Base-by-base conservation (phyloP, 805 yeast species). In the Zygosaccharomyces siamensis region DNA sequence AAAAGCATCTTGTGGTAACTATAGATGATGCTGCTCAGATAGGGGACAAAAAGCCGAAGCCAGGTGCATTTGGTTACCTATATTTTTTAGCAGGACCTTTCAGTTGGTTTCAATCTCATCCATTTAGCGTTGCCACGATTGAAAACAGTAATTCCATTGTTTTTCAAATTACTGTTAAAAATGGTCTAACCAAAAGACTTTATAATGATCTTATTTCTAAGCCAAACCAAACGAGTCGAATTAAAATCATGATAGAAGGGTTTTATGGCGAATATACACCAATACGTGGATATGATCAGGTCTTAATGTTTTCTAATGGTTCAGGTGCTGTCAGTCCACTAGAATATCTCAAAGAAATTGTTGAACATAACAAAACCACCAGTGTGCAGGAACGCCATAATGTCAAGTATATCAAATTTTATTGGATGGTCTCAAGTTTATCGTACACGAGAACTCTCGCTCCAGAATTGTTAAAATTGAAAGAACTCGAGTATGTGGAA, bases 381-480 rank as follows among this genome's bases (percentile, higher is more conserved):
- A 14, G 21, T 33, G 6, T 7, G 5, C 12, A 33, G 16, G 20
- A 14, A 8, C 37, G 5, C 7, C 37, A 33, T 14, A 33, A 8
- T 11, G 37, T 33, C 21, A 47, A 16, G 51, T 52, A 8, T 64
- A 75, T 21, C 50, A 74, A 76, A 48, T 71, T 86, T 47, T 64
- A 76, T 24, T 87, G 95, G 95, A 73, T 77, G 7, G 71, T 84
- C 5, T 69, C 82, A 45, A 78, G 80, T 28, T 68, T 71, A 46
- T 66, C 66, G 28, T 74, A 81, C 4, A 60, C 85, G 16, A 50
- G 54, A 11, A 78, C 78, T 77, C 78, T 79, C 53, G 41, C 54
- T 3, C 63, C 59, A 5, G 81, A 79, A 53, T 56, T 80, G 28
- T 56, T 43, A 16, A 45, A 36, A 26, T 31, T 58, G 41, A 43